A percentile compares a stretch with the other conserved stretches of the same genome.
phyloP scores from a whole-genome alignment of 2,329 filamentous ascomycete genomes.

The Calonectria pteridis region DNA sequence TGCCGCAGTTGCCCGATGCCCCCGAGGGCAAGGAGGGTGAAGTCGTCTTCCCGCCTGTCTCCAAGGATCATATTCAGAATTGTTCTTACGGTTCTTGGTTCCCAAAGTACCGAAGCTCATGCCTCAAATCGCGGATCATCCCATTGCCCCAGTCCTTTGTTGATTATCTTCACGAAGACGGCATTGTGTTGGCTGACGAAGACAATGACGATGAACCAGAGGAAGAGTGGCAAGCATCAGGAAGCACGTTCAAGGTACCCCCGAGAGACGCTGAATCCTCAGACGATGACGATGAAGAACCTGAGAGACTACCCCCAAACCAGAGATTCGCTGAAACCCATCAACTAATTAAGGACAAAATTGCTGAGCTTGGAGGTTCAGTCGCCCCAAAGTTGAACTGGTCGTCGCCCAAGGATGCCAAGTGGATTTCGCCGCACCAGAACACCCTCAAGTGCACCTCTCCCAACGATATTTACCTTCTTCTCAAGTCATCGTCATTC shows the following conservation, averaged over 20 bases:
- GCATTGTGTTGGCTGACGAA: constrained; percentile 86
- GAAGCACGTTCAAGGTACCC: constrained; percentile 44
- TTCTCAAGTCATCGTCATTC: constrained; percentile 95
- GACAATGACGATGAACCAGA: constrained; percentile 67
- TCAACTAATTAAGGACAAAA: constrained; percentile 79
- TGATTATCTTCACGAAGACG: constrained; percentile 89
- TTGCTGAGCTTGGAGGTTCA: constrained; percentile 84
- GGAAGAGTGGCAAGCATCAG: constrained; percentile 60
- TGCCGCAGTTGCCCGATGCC: constrained; percentile 51
- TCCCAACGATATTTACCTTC: constrained; percentile 91
- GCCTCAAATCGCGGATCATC: constrained; percentile 88
- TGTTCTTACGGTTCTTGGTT: constrained; percentile 97
- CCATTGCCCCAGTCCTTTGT: constrained; percentile 82
- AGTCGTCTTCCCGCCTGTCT: constrained; percentile 84
- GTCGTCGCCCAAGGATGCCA: constrained; percentile 96
- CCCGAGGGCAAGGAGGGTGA: constrained; percentile 36
- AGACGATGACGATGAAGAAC: constrained; percentile 61
- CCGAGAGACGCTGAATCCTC: constrained; percentile 59
- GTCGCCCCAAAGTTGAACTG: constrained; percentile 97
- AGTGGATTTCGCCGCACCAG: constrained; percentile 85
- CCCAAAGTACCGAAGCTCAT: constrained; percentile 82
- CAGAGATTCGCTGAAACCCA: constrained; percentile 79
- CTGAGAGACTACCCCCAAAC: constrained; percentile 61
- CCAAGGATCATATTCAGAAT: constrained; percentile 88
- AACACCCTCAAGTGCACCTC: constrained; percentile 93